A percentile compares a stretch with the other conserved stretches of the same genome.
Conservation (phyloP, 2,329 filamentous ascomycete species). For the Akanthomyces uredinophilus region DNA sequence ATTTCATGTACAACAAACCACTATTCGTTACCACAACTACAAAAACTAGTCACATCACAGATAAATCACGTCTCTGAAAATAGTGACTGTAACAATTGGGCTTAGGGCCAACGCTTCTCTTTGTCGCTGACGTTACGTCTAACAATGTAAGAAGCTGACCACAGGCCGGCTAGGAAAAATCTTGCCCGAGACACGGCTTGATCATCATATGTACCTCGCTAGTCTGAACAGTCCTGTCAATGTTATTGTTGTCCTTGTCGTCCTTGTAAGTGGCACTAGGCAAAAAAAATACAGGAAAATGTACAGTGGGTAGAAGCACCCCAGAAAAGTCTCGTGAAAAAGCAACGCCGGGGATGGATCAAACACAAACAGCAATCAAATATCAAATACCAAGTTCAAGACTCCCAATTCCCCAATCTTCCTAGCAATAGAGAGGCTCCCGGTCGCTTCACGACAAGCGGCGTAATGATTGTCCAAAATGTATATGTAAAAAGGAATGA, state of each 20-base stretch:
- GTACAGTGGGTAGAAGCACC: background rate
- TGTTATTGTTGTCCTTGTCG: background rate
- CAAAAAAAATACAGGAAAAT: conserved; percentile 10
- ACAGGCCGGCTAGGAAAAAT: background rate
- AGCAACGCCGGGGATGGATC: conserved; percentile 17
- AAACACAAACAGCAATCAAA: conserved; percentile 20
- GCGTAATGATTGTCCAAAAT: conserved; percentile 13
- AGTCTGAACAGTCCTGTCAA: background rate
- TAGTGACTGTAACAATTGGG: background rate
- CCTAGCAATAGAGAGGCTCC: conserved; percentile 11
- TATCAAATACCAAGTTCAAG: conserved; percentile 17
- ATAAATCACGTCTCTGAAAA: background rate
- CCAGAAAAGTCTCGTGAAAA: background rate
- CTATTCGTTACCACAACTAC: background rate
- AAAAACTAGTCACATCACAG: background rate
- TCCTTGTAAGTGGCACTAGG: background rate
- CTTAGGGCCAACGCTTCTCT: background rate
- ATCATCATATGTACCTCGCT: background rate
- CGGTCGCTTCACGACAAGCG: conserved; percentile 10
- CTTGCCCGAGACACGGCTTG: background rate
- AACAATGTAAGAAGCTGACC: background rate
- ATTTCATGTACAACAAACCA: conserved; percentile 8
- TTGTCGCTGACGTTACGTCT: background rate
- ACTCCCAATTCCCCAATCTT: conserved; percentile 12
- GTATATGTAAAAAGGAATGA: conserved; percentile 12